Base-by-base conservation (phyloP, 1,284 basidiomycete genomes). In the Puccinia polysora region DNA sequence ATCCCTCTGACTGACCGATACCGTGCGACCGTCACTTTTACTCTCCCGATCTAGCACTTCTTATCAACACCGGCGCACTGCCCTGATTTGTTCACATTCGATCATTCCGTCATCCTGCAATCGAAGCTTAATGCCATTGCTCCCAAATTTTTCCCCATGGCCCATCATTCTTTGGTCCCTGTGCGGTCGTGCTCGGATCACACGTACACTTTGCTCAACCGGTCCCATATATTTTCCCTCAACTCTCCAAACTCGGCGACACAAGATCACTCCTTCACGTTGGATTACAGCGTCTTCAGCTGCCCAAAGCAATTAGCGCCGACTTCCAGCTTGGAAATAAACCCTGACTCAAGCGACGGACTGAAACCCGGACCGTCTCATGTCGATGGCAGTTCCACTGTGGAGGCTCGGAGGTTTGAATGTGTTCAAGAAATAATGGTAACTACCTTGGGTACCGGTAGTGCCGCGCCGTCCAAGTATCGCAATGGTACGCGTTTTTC, bases 401-500 rank as follows among this genome's bases (percentile, higher is more conserved):
- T 63, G 10, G 8, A 7, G 20, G 45, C 28, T 38, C n/a, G 20
- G 32, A 28, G 49, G n/a, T 12, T 43, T 8, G 32, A 40, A 38
- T 65, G 18, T 6, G 47, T 30, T 38, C 30, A 38, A 20, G 23
- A 58, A 53, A 72, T 72, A 7, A 64, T 64, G 23, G 49, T 64
- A 34, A 72, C 69, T 18, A 72, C 69, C n/a, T 53, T 72, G 25
- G 69, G 69, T 23, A 72, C 69, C 20, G 53, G 60, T 4, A 64
- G 69, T 72, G 69, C 69, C 30, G 60, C 34, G 43, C 69, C 69
- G 40, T 72, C 69, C 23, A 72, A 64, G 53, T 72, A 72, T 64
- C 69, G 69, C n/a, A 72, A 72, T 64, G 59, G 69, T 72, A 8
- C 10, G 38, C 20, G 32, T 49, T 45, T 34, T 18, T 5, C 0